These are phyloP conservation scores for Lotmaria passim DNA, from an alignment of 208 protist species.

Conservation along the genomic window DNA sequence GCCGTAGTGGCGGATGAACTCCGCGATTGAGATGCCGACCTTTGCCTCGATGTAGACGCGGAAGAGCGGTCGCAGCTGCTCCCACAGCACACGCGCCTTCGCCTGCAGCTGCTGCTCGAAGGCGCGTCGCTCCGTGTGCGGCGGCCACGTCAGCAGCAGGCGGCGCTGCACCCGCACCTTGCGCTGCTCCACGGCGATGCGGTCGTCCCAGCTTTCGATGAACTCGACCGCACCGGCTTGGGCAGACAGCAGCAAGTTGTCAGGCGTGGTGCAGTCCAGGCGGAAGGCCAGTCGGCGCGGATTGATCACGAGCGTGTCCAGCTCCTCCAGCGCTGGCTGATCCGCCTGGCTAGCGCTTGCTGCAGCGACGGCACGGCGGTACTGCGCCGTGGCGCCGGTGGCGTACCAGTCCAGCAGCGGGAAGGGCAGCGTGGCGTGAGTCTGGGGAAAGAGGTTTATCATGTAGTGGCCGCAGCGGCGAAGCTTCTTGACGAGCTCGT, in stretches of 20 bases:
- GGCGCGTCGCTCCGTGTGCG: slow-evolving; percentile 3
- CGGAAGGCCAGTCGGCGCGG: slow-evolving; percentile 27
- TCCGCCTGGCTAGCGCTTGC: neutral
- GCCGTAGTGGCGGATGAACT: slow-evolving; percentile 51
- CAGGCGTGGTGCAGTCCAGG: slow-evolving; percentile 52
- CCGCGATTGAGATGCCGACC: slow-evolving; percentile 47
- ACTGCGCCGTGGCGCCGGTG: slow-evolving; percentile 9
- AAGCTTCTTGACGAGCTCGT: slow-evolving; percentile 23
- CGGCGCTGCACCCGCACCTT: slow-evolving; percentile 38
- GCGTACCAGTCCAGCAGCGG: slow-evolving; percentile 47
- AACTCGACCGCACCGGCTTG: slow-evolving; percentile 41
- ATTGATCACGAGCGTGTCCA: slow-evolving; percentile 8
- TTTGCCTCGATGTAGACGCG: slow-evolving; percentile 53
- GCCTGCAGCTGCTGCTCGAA: slow-evolving; percentile 25
- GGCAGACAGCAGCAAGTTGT: slow-evolving; percentile 52
- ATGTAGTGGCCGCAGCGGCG: slow-evolving; percentile 33
- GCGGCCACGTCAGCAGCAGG: slow-evolving; percentile 35
- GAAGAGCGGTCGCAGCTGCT: slow-evolving; percentile 40
- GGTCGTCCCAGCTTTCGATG: slow-evolving; percentile 43
- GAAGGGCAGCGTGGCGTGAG: slow-evolving; percentile 25
- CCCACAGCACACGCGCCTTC: slow-evolving; percentile 25
- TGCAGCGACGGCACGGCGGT: neutral
- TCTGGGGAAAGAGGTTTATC: slow-evolving; percentile 46
- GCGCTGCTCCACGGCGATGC: slow-evolving; percentile 35
- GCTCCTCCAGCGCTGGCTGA: neutral